These are phyloP conservation scores for Chalaropsis thielavioides DNA, from an alignment of 2,329 filamentous ascomycete species.

Conservation along the genomic window DNA sequence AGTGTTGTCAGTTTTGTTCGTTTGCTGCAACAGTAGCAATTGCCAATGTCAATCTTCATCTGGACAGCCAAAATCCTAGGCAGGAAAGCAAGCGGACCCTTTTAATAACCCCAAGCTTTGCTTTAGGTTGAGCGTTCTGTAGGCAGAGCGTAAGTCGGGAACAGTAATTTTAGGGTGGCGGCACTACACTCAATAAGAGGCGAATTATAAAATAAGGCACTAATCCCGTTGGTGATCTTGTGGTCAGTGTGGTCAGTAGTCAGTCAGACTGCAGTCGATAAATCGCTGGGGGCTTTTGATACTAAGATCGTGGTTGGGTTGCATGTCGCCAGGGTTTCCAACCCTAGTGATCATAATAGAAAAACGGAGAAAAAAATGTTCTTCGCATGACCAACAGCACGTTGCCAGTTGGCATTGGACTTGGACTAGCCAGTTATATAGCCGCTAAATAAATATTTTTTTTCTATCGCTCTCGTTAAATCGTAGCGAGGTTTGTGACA, in stretches of 20 bases:
- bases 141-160: not conserved
- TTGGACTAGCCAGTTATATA: too few species aligned
- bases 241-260: too few species aligned
- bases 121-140: not conserved
- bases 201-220: not conserved
- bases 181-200: not conserved
- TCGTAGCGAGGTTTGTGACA: not conserved
- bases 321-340: not conserved
- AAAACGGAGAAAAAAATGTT: not conserved
- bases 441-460: not conserved
- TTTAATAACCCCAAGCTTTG: not conserved
- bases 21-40: not conserved
- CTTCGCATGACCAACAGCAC: too few species aligned
- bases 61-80: not conserved
- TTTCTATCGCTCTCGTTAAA: not conserved
- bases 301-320: too few species aligned
- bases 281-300: too few species aligned
- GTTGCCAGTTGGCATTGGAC: not conserved
- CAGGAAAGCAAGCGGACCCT: not conserved
- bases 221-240: too few species aligned
- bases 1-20: not conserved
- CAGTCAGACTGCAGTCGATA: too few species aligned
- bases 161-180: not conserved
- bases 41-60: slow-evolving; percentile 1
- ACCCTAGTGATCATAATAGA: not conserved